phyloP scores from a whole-genome alignment of 768 basidiomycete species.

The Termitomyces sp. region DNA sequence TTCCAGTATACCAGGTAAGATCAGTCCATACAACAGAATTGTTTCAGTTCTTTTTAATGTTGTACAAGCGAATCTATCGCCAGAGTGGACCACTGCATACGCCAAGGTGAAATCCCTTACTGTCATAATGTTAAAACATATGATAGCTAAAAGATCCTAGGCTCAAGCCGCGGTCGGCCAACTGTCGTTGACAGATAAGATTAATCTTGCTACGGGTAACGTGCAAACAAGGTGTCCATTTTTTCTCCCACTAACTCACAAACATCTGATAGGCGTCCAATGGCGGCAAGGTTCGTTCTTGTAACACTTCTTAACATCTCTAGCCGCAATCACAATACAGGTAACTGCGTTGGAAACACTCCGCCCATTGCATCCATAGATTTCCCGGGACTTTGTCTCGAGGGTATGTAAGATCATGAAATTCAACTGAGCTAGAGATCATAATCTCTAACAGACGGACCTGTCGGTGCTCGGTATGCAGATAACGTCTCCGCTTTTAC shows the following conservation, averaged over 20 bases:
- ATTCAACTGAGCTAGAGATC: neutral
- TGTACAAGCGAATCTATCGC: slow-evolving; percentile 33
- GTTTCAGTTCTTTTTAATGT: neutral
- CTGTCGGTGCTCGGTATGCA: slow-evolving; percentile 43
- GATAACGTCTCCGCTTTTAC: slow-evolving; percentile 45
- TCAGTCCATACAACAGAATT: neutral
- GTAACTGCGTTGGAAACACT: slow-evolving; percentile 46
- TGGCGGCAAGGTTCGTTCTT: slow-evolving; percentile 30
- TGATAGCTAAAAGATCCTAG: slow-evolving; percentile 18
- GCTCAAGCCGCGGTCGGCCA: slow-evolving; percentile 43
- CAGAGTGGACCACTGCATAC: slow-evolving; percentile 50
- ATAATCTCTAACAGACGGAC: slow-evolving; percentile 26
- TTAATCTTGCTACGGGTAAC: slow-evolving; percentile 48
- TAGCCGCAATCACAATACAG: slow-evolving; percentile 12
- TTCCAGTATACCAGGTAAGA: slow-evolving; percentile 17
- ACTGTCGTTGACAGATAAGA: slow-evolving; percentile 50
- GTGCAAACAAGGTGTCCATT: neutral
- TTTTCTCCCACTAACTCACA: neutral
- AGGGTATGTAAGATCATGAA: slow-evolving; percentile 25
- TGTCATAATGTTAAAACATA: neutral
- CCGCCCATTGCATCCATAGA: slow-evolving; percentile 37
- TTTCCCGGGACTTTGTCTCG: slow-evolving; percentile 45
- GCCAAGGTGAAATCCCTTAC: slow-evolving; percentile 31
- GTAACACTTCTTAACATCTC: neutral
- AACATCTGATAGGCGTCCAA: slow-evolving; percentile 26